Evolutionary conservation across 1,139 yeast genomes (phyloP).

Genomic region (Saccharomycopsis hybrid): DNA sequence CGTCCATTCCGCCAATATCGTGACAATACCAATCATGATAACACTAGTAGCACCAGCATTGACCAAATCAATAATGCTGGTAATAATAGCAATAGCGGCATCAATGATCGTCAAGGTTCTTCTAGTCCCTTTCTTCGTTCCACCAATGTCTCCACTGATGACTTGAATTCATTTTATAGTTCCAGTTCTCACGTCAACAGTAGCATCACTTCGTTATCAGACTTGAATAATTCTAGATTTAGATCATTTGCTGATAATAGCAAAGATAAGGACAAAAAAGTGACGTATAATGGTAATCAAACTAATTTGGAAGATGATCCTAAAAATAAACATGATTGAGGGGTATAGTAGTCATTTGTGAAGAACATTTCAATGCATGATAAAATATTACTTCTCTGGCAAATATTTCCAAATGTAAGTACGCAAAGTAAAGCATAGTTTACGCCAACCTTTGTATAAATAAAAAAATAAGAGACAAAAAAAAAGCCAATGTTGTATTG

Average conservation of each 20-base stretch:
- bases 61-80: not conserved
- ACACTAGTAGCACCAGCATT: not conserved
- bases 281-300: conserved; percentile 43
- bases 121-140: conserved; percentile 7
- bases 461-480: no score
- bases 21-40: not conserved
- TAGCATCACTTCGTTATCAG: conserved; percentile 19
- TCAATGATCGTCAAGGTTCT: not conserved
- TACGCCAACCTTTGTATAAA: no score
- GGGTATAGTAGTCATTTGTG: not conserved
- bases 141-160: conserved; percentile 23
- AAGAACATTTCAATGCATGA: no score
- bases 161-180: conserved; percentile 21
- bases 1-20: no score
- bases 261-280: conserved; percentile 29
- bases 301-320: conserved; percentile 37
- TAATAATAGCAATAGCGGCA: not conserved
- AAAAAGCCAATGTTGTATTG: no score
- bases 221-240: conserved; percentile 2
- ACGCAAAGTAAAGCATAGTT: no score
- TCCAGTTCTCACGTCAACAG: conserved; percentile 18
- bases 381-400: no score
- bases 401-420: no score
- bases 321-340: not conserved
- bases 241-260: conserved; percentile 1